phyloP scores from a whole-genome alignment of 768 basidiomycete species.

The Botryobasidium botryosum region DNA sequence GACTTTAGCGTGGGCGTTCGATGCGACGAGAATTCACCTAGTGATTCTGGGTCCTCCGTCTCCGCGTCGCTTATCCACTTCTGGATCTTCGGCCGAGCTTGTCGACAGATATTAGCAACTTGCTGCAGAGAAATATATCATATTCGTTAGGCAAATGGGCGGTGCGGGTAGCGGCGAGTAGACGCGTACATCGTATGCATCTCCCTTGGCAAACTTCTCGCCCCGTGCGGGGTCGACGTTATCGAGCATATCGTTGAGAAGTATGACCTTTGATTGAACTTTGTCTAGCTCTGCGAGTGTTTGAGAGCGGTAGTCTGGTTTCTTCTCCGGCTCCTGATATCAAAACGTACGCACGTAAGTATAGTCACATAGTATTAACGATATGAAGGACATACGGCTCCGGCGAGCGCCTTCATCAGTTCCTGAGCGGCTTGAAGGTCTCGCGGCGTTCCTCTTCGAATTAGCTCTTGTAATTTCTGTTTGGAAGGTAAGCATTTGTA shows the following conservation, averaged over 20 bases:
- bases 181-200: constrained; percentile 69
- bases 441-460: constrained; percentile 85
- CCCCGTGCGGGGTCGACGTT: constrained; percentile 58
- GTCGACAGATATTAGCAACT: constrained; percentile 66
- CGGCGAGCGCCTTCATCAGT: constrained; percentile 88
- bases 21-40: constrained; percentile 36
- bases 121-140: constrained; percentile 34
- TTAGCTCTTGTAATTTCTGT: constrained; percentile 91
- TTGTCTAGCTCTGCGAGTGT: constrained; percentile 83
- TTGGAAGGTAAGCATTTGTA: not conserved
- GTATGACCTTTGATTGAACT: constrained; percentile 82
- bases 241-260: constrained; percentile 95
- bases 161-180: not conserved
- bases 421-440: constrained; percentile 94
- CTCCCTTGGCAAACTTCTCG: constrained; percentile 72
- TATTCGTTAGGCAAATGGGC: not conserved
- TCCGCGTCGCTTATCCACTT: constrained; percentile 96
- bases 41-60: constrained; percentile 71
- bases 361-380: not conserved
- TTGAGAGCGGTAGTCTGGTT: constrained; percentile 86
- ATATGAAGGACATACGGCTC: constrained; percentile 34
- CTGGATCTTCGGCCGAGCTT: constrained; percentile 85
- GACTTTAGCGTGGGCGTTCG: too few species aligned
- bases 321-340: constrained; percentile 63
- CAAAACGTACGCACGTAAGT: not conserved